Evolutionary conservation across 148 eudicot species (phyloP), one percentile per base, ranked within the genome.

Genomic region (Nepenthes gracilis): DNA sequence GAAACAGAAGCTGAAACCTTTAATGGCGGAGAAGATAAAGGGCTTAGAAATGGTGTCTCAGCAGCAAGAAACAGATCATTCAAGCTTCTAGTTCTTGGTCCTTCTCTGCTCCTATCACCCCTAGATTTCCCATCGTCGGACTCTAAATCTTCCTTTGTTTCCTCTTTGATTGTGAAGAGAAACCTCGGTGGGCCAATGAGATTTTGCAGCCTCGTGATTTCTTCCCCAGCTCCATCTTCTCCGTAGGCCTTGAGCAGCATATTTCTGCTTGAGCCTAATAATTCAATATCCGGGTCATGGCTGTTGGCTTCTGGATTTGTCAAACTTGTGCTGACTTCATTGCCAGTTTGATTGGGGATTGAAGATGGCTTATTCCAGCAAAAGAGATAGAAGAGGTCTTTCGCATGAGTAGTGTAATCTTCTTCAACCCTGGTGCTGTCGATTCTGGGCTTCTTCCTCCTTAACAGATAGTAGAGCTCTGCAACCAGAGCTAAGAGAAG

Each of bases 111-210:
- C 12, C 75, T 15, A 9, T 70, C 69, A 53, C 72, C 65, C 64
- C 70, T 79, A 38, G 87, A 83, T 80, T 57, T 80, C 63, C 86
- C 91, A 74, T 87, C 91, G 2, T 78, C 89, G 40, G 85, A 77
- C 53, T 91, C 97, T 61, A 91, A 87, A 81, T 91, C 97, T 59
- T 91, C 97, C 64, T 66, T 87, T 1, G 85, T 81, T 59, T 91
- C 97, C 50, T 88, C 97, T 12, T 78, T 85, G 11, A 91, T 91
- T 11, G 97, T 88, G 82, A 87, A 88, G 13, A 91, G 72, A 60
- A 88, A 91, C 64, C 96, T 85, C 4, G 97, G 97, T 5, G 90
- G 95, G 48, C 97, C 95, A 54, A 77, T 68, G 4, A 90, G 77
- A 58, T 85, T 88, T 89, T 89, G 93, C 14, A 85, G 55, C 71